Percentiles rank a stretch among this genome's conserved stretches.
phyloP scores from a whole-genome alignment of 306 rosid genomes.

The Crotalaria pallida region DNA sequence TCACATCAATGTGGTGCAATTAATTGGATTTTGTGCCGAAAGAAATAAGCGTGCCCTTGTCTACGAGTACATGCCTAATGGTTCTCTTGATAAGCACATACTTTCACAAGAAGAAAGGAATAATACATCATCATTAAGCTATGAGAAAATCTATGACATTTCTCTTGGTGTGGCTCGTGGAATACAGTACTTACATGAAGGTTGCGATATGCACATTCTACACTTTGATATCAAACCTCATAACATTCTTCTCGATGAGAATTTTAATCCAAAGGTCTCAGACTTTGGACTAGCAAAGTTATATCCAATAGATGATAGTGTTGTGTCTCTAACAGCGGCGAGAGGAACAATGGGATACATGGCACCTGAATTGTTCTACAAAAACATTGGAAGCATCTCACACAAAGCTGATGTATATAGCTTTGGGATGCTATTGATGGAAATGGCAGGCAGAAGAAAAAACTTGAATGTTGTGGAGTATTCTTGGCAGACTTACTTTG shows the following conservation, averaged over 20 bases:
- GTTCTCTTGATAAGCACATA: not conserved
- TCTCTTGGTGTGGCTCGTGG: not conserved
- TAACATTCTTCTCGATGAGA: not conserved
- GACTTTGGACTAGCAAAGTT: conserved; percentile 1
- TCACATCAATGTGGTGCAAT: not conserved
- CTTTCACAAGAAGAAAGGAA: not conserved
- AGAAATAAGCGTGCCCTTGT: not conserved
- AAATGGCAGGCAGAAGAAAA: conserved; percentile 1
- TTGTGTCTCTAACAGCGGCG: not conserved
- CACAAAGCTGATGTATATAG: not conserved
- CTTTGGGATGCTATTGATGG: not conserved
- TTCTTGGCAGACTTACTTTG: conserved; percentile 10
- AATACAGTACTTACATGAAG: not conserved
- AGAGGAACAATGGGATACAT: conserved; percentile 2
- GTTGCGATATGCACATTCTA: conserved; percentile 8
- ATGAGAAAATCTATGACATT: not conserved
- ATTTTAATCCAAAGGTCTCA: not conserved
- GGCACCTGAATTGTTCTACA: not conserved
- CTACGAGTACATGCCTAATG: conserved; percentile 6
- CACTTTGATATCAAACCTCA: conserved; percentile 12
- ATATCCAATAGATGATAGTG: not conserved
- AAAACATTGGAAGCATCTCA: not conserved
- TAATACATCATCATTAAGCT: not conserved
- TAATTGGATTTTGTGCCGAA: conserved; percentile 4
- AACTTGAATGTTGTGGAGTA: not conserved